Conservation (phyloP, 2,329 filamentous ascomycete genomes). For the Aspergillus fructus region DNA sequence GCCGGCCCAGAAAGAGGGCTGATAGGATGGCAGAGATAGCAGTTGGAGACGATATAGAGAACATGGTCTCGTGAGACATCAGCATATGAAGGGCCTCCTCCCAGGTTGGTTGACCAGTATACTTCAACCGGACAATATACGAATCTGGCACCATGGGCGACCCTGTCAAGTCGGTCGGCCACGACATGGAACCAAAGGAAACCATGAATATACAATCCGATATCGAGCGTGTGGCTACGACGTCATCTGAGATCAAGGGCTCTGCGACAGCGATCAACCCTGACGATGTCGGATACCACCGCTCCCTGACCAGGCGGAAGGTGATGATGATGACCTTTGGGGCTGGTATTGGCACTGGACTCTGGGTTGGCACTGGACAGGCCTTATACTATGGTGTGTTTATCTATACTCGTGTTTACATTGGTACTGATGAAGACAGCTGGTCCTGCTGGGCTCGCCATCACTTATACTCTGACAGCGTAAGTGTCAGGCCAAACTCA, state of each 20-base stretch:
- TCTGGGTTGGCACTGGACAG: constrained; percentile 39
- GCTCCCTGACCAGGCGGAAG: constrained; percentile 31
- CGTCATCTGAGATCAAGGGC: constrained; percentile 5
- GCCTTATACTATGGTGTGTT: constrained; percentile 28
- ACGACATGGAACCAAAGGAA: neutral
- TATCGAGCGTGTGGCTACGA: constrained; percentile 1
- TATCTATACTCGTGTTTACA: constrained; percentile 5
- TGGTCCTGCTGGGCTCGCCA: constrained; percentile 32
- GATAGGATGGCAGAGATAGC: neutral
- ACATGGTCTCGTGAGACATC: too few species aligned
- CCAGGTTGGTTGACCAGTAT: too few species aligned
- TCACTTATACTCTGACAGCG: constrained; percentile 35
- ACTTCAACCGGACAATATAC: too few species aligned
- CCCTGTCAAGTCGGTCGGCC: neutral
- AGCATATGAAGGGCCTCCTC: neutral
- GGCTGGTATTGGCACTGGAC: constrained; percentile 35
- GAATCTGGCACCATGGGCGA: neutral
- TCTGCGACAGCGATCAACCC: neutral
- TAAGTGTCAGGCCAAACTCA: constrained; percentile 7
- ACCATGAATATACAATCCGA: neutral
- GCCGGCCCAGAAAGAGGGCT: neutral
- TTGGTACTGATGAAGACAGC: constrained; percentile 15
- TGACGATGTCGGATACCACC: constrained; percentile 29
- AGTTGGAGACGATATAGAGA: neutral
- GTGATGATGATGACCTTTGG: constrained; percentile 43